Evolutionary conservation across 176 grass and related monocot species (phyloP), one percentile per base, ranked within the genome.

Genomic region (Musa beccarii): DNA sequence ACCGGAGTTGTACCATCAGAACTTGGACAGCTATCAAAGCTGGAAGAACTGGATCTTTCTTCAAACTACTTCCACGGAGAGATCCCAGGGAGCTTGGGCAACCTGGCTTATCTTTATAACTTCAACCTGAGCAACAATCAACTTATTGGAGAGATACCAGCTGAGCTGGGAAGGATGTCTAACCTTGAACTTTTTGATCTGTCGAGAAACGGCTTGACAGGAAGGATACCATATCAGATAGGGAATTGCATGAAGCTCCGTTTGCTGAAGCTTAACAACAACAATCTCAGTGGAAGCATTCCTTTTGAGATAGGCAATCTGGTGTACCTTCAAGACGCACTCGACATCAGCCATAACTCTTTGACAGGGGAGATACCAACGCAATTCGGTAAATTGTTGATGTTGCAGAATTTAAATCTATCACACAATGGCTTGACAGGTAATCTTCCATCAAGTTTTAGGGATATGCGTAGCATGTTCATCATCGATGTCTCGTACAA

Each of bases 141-240:
- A 20, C n/a, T 83, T 14, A 49, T 61, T 1, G 80, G 80, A 25
- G 10, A 54, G 9, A 26, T 76, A 34, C 63, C 54, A 19, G 9
- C 75, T 0, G 11, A 83, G 21, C 10, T 78, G 0, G 75, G 68
- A 10, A 9, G 66, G 11, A 17, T 83, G 0, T 49, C 1, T 0
- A 84, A 79, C 23, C 43, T 84, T 43, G 8, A 8, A 1, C 29
- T 17, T 66, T 12, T 84, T 63, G 81, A 83, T 64, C 8, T 70
- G 16, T 79, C 71, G 5, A 34, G 22, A 5, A 84, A 84, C 13
- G 65, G 1, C n/a, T 15, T 79, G 9, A 69, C 53, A 21, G 82
- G 82, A 49, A 11, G 19, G 2, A 63, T 79, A 84, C 71, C 70
- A 0, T 70, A 53, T 0, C 0, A n/a, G 54, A 9, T 84, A 0